Conservation (phyloP, 495 filamentous ascomycete genomes). For the Gamarada debralockiae region DNA sequence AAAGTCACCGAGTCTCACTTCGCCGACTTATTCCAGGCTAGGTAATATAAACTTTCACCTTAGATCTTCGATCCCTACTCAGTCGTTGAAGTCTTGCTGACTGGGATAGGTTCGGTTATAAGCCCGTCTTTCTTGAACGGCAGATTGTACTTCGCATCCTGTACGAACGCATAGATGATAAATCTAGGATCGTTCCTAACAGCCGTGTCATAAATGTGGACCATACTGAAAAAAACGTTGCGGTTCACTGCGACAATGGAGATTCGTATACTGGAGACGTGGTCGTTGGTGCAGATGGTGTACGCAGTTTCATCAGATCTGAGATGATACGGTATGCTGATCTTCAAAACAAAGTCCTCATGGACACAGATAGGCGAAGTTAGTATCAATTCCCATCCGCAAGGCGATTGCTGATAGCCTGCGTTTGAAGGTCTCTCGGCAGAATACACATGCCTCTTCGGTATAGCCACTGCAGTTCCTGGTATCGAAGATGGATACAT, state of each 20-base stretch:
- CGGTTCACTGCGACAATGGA: slow-evolving; percentile 38
- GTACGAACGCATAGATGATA: not conserved
- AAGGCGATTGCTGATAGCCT: no score
- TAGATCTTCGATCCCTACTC: no score
- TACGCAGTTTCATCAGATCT: slow-evolving; percentile 40
- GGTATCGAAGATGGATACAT: not conserved
- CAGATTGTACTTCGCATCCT: not conserved
- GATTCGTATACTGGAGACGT: slow-evolving; percentile 37
- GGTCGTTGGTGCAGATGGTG: slow-evolving; percentile 51
- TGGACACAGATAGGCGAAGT: no score
- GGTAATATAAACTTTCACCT: no score
- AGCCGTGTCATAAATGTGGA: not conserved
- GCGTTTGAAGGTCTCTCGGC: not conserved
- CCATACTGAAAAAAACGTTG: slow-evolving; percentile 16
- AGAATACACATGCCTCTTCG: not conserved
- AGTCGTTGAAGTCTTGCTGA: no score
- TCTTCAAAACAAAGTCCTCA: no score
- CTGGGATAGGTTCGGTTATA: not conserved
- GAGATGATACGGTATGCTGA: slow-evolving; percentile 35
- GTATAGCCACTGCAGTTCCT: not conserved
- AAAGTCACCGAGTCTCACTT: no score
- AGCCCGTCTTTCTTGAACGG: not conserved
- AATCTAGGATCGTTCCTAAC: not conserved
- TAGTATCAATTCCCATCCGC: no score
- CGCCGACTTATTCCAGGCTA: no score